Evolutionary conservation across 2,329 filamentous ascomycete species (phyloP), one percentile per base, ranked within the genome.

Genomic region (Arthrobotrys conoides): DNA sequence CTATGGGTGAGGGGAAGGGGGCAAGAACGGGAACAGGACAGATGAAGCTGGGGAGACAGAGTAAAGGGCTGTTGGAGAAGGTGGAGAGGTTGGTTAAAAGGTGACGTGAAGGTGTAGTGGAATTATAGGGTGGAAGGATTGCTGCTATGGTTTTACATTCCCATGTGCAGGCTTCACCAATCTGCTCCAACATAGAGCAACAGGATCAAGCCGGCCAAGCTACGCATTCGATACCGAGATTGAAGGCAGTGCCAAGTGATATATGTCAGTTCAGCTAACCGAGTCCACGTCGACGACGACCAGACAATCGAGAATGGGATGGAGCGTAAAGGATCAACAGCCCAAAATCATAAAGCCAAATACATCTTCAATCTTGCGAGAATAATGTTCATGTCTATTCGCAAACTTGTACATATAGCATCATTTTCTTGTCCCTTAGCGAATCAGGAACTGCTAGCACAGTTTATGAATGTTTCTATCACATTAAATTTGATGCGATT

Each of bases 11-110:
- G 83, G 90, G 90, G 5, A 86, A 86, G 81, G 86, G 86, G 41
- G 89, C 89, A 12, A 89, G 91, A 41, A 85, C 82, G 80, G 84
- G 87, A 81, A 89, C 91, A 83, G 93, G 93, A 10, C 91, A 92
- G 85, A 89, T 91, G 84, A 94, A 93, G 85, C 84, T 97, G 59
- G 94, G 94, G 0, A 88, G 93, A 78, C 93, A 97, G 86, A 94
- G 93, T 82, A 88, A 88, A 38, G 87, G 95, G 44, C 82, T 97
- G 82, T 85, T 97, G 71, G 91, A 93, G 82, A 93, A 91, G 85
- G 91, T 95, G 38, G 91, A 91, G 87, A 90, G 87, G 83, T 86
- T 96, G 84, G 88, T 96, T 79, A 87, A 86, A 14, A 53, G 65
- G 30, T 80, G 71, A 69, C 38, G 18, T 49, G 27, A 6, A 12